Percentiles rank a stretch among this genome's conserved stretches.
phyloP scores from a whole-genome alignment of 1,284 basidiomycete genomes.

The Cryptococcus deneoformans region DNA sequence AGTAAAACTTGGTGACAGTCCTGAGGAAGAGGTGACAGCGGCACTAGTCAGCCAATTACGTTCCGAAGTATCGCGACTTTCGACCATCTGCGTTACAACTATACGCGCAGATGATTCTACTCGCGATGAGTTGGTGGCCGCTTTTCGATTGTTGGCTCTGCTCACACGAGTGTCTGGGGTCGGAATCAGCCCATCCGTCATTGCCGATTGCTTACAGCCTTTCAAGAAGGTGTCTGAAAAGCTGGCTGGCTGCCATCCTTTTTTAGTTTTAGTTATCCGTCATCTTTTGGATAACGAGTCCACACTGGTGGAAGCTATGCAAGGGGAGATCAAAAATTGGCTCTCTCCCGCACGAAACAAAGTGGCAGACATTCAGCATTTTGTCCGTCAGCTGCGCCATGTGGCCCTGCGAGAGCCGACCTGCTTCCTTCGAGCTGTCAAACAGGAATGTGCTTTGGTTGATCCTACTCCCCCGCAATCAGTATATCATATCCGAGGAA shows the following conservation, averaged over 20 bases:
- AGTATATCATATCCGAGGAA: conserved; percentile 60
- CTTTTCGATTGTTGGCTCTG: conserved; percentile 73
- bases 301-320: conserved; percentile 70
- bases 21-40: not conserved
- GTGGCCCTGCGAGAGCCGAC: conserved; percentile 77
- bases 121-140: conserved; percentile 71
- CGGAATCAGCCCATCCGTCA: not conserved
- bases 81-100: not conserved
- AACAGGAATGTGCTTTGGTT: conserved; percentile 67
- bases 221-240: conserved; percentile 45
- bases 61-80: not conserved
- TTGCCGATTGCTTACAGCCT: conserved; percentile 59
- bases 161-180: conserved; percentile 70
- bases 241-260: conserved; percentile 65
- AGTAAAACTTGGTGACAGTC: conserved; percentile 37
- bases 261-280: conserved; percentile 82
- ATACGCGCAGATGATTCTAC: conserved; percentile 2
- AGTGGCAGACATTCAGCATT: conserved; percentile 67
- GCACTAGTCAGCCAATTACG: not conserved
- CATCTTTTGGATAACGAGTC: conserved; percentile 80
- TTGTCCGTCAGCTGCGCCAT: conserved; percentile 73
- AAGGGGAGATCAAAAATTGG: conserved; percentile 74
- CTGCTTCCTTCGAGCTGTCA: conserved; percentile 71
- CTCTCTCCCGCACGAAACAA: conserved; percentile 68
- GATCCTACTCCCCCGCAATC: conserved; percentile 62